phyloP scores from a whole-genome alignment of 2,329 filamentous ascomycete genomes.

The Fusarium oxysporum region DNA sequence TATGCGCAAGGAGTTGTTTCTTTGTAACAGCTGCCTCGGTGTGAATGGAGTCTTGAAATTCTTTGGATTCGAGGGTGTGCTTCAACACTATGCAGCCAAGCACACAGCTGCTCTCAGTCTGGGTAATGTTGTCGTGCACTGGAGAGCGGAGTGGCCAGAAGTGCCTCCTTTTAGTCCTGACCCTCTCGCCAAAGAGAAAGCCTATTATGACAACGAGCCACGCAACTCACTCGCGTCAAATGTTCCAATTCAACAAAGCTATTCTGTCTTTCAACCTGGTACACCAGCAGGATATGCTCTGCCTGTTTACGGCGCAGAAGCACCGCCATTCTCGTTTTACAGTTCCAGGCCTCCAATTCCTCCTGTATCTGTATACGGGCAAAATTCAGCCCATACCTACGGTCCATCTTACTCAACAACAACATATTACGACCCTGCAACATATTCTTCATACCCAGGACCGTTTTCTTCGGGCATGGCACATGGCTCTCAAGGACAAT shows the following conservation, averaged over 20 bases:
- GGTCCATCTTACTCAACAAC: slow-evolving; percentile 11
- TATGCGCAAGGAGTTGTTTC: slow-evolving; percentile 77
- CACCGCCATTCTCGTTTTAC: slow-evolving; percentile 8
- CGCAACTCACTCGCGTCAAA: slow-evolving; percentile 1
- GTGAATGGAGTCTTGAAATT: slow-evolving; percentile 69
- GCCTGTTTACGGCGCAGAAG: slow-evolving; percentile 29
- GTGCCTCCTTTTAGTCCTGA: slow-evolving; percentile 77
- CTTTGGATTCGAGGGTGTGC: slow-evolving; percentile 81
- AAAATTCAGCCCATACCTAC: slow-evolving; percentile 23
- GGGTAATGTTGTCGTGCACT: slow-evolving; percentile 79
- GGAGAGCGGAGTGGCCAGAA: slow-evolving; percentile 85
- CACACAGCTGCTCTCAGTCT: slow-evolving; percentile 77
- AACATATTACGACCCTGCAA: slow-evolving; percentile 23
- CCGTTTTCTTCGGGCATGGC: slow-evolving; percentile 6
- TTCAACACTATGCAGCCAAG: slow-evolving; percentile 87
- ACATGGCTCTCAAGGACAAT: slow-evolving; percentile 6
- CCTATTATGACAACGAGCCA: slow-evolving; percentile 23
- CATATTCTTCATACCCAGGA: slow-evolving; percentile 26
- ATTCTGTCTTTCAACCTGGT: slow-evolving; percentile 24
- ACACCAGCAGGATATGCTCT: slow-evolving; percentile 24
- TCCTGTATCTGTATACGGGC: slow-evolving; percentile 10
- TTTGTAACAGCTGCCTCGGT: slow-evolving; percentile 72
- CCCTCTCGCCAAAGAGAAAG: slow-evolving; percentile 54
- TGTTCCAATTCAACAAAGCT: slow-evolving; percentile 5
- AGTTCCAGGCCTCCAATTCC: slow-evolving; percentile 19